These are phyloP conservation scores for Cercospora berteroae DNA, from an alignment of 2,329 filamentous ascomycete genomes.

Conservation along the genomic window DNA sequence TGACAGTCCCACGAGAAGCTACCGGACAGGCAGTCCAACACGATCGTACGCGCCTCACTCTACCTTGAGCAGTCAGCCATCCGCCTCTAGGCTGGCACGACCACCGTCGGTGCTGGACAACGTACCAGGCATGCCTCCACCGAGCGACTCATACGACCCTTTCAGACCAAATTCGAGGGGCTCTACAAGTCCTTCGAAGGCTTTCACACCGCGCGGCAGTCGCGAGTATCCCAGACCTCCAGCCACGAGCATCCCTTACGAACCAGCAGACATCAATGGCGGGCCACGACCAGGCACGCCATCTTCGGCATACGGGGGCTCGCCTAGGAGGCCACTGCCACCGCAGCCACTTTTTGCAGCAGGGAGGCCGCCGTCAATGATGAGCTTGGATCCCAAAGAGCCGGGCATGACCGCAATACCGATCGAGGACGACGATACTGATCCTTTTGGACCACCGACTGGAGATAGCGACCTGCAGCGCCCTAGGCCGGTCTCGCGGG, in stretches of 20 bases:
- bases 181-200: slow-evolving; percentile 51
- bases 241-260: slow-evolving; percentile 70
- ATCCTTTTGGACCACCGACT: slow-evolving; percentile 65
- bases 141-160: slow-evolving; percentile 62
- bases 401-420: slow-evolving; percentile 69
- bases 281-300: slow-evolving; percentile 87
- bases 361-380: slow-evolving; percentile 46
- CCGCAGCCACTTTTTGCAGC: slow-evolving; percentile 80
- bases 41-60: slow-evolving; percentile 51
- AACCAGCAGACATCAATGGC: slow-evolving; percentile 84
- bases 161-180: slow-evolving; percentile 56
- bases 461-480: slow-evolving; percentile 55
- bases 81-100: slow-evolving; percentile 44
- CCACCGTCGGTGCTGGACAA: slow-evolving; percentile 52
- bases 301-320: slow-evolving; percentile 82
- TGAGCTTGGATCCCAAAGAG: slow-evolving; percentile 39
- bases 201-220: slow-evolving; percentile 42
- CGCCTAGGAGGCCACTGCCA: slow-evolving; percentile 80
- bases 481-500: slow-evolving; percentile 60
- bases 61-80: slow-evolving; percentile 29
- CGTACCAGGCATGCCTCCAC: slow-evolving; percentile 54
- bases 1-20: slow-evolving; percentile 39
- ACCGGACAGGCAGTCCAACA: slow-evolving; percentile 22
- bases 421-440: slow-evolving; percentile 53
- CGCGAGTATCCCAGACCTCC: slow-evolving; percentile 70